Evolutionary conservation across 2,329 filamentous ascomycete species (phyloP), one percentile per base, ranked within the genome.

Genomic region (Trichoderma asperellum): DNA sequence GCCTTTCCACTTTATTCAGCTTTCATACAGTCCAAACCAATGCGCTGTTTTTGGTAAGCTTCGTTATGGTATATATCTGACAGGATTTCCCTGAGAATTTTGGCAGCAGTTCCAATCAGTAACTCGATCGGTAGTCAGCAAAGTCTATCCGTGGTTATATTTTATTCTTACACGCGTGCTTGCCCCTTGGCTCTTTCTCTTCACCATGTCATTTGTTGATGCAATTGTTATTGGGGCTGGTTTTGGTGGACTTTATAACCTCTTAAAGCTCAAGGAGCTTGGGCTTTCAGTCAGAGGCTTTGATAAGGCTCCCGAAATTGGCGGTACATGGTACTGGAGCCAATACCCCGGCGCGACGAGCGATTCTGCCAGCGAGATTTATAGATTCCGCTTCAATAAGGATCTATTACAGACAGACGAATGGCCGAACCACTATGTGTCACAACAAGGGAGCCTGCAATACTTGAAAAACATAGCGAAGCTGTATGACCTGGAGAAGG

Each of bases 311-410:
- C 18, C 59, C 5, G 40, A 61, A 7, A 40, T 61, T 24, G 59
- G 59, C 3, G 59, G 59, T 16, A 61, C 59, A 49, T 61, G 59
- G 40, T 61, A 61, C 27, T 61, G 59, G 59, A 61, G 29, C 12
- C 24, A 29, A 21, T 61, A 61, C n/a, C 59, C 59, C 4, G 59
- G 59, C 1, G 59, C 59, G 27, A 61, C 43, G 18, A 61, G 59
- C 14, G 59, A 61, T 21, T 61, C 59, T 21, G 27, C 43, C n/a
- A 61, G 59, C 14, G 59, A 61, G 32, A 40, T 61, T 21, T 61
- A 62, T n/a, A 49, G 59, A 34, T 62, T 24, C 18, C 47, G 59
- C 59, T 62, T 27, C 11, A 43, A 62, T 16, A 62, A 62, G 10
- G 40, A 62, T 18, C 3, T 52, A n/a, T 47, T 62, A 12, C 18